Conservation (phyloP, 1,284 basidiomycete genomes). For the Marasmius oreades region DNA sequence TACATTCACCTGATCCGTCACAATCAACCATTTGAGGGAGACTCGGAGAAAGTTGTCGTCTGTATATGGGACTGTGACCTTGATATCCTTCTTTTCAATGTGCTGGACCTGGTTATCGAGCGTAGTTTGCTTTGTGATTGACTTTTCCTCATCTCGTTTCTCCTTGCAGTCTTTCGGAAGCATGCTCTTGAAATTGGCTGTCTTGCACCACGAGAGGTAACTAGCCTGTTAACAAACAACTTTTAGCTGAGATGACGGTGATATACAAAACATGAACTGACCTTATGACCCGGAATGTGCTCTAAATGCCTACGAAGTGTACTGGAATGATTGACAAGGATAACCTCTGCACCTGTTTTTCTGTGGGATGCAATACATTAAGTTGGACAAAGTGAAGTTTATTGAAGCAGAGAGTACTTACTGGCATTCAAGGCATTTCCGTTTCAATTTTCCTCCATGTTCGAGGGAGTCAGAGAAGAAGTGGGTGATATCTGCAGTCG, state of each 20-base stretch:
- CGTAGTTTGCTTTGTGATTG: slow-evolving; percentile 5
- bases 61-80: slow-evolving; percentile 27
- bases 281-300: slow-evolving; percentile 14
- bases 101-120: slow-evolving; percentile 9
- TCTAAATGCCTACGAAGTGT: slow-evolving; percentile 15
- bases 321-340: slow-evolving; percentile 9
- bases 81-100: background rate
- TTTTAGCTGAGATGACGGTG: background rate
- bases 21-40: slow-evolving; percentile 34
- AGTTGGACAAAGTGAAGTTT: background rate
- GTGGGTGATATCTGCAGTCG: background rate
- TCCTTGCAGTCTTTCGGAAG: slow-evolving; percentile 16
- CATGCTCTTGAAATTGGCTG: slow-evolving; percentile 18
- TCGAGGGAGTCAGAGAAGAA: background rate
- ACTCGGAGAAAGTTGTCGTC: slow-evolving; percentile 24
- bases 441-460: background rate
- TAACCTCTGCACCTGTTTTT: background rate
- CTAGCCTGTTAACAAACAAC: slow-evolving; percentile 6
- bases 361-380: background rate
- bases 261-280: slow-evolving; percentile 5
- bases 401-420: background rate
- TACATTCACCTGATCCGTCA: slow-evolving; percentile 33
- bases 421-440: background rate
- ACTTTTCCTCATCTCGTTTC: slow-evolving; percentile 3
- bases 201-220: slow-evolving; percentile 17